A percentile compares a stretch with the other conserved stretches of the same genome.
phyloP scores from a whole-genome alignment of 2,329 filamentous ascomycete species.

The Apiospora saccharicola region DNA sequence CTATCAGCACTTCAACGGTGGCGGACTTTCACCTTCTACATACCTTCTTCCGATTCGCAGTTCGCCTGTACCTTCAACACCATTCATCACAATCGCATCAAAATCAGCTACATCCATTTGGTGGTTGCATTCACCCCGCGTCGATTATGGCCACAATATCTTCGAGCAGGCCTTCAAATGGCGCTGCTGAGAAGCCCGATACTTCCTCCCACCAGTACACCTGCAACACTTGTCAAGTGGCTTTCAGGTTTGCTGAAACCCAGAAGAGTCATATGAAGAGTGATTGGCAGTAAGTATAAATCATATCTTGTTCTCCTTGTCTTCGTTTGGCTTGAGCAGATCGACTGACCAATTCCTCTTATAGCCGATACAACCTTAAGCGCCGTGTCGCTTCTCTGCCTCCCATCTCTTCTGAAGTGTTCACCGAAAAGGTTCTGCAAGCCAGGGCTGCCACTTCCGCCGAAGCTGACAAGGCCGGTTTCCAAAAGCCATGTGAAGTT shows the following conservation, averaged over 20 bases:
- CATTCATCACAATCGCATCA: neutral
- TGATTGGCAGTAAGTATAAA: slow-evolving; percentile 92
- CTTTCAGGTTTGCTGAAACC: slow-evolving; percentile 91
- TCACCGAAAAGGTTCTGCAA: slow-evolving; percentile 93
- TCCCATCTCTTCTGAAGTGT: slow-evolving; percentile 89
- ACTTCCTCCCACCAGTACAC: slow-evolving; percentile 82
- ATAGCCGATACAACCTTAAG: slow-evolving; percentile 93
- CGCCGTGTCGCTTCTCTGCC: slow-evolving; percentile 89
- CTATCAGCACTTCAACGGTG: slow-evolving; percentile 9
- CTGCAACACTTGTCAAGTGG: slow-evolving; percentile 97
- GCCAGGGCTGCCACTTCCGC: slow-evolving; percentile 85
- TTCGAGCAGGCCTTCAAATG: slow-evolving; percentile 43
- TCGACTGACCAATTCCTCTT: slow-evolving; percentile 30
- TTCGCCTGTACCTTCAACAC: slow-evolving; percentile 3
- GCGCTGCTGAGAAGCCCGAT: slow-evolving; percentile 39
- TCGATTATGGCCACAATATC: slow-evolving; percentile 56
- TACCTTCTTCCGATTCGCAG: neutral
- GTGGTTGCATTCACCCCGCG: neutral
- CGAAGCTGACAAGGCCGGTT: slow-evolving; percentile 86
- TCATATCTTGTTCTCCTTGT: neutral
- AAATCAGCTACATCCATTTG: neutral
- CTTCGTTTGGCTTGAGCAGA: slow-evolving; percentile 21
- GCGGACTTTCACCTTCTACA: slow-evolving; percentile 15
- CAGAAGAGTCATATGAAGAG: slow-evolving; percentile 97
- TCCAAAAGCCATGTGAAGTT: slow-evolving; percentile 80